phyloP scores from a whole-genome alignment of 2,329 filamentous ascomycete species.

The Cladosporium phlei region DNA sequence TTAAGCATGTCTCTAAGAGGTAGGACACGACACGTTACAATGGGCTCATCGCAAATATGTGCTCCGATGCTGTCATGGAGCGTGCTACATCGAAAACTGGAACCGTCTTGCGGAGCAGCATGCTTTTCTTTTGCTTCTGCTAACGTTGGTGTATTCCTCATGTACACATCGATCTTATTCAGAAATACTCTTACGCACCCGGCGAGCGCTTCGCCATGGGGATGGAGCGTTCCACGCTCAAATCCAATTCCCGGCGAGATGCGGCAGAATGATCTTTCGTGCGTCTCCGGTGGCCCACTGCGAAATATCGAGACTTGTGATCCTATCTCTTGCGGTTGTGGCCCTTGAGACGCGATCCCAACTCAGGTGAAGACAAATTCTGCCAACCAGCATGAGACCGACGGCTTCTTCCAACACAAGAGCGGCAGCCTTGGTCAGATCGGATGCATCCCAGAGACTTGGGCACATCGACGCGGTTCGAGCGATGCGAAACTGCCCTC shows the following conservation, averaged over 20 bases:
- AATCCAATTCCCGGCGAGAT: neutral
- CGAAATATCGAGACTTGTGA: neutral
- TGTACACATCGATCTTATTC: too few relatives aligned
- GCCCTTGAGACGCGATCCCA: neutral
- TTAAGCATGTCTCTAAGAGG: too few relatives aligned
- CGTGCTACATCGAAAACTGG: too few relatives aligned
- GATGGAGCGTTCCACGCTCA: too few relatives aligned
- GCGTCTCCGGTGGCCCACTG: neutral
- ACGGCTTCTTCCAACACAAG: neutral
- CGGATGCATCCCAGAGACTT: neutral
- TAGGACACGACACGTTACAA: too few relatives aligned
- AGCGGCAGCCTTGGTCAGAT: neutral
- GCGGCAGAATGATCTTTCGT: neutral
- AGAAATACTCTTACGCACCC: too few relatives aligned
- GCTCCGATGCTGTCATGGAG: too few relatives aligned
- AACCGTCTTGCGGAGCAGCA: too few relatives aligned
- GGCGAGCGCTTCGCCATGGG: too few relatives aligned
- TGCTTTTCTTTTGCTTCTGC: too few relatives aligned
- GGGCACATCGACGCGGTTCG: neutral
- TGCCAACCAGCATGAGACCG: neutral
- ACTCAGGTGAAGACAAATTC: neutral
- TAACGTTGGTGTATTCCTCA: too few relatives aligned
- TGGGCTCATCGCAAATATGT: too few relatives aligned
- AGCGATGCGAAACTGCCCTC: neutral
- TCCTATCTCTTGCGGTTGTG: neutral